Conservation (phyloP, 1,139 yeast species). For the Geotrichum restrictum region DNA sequence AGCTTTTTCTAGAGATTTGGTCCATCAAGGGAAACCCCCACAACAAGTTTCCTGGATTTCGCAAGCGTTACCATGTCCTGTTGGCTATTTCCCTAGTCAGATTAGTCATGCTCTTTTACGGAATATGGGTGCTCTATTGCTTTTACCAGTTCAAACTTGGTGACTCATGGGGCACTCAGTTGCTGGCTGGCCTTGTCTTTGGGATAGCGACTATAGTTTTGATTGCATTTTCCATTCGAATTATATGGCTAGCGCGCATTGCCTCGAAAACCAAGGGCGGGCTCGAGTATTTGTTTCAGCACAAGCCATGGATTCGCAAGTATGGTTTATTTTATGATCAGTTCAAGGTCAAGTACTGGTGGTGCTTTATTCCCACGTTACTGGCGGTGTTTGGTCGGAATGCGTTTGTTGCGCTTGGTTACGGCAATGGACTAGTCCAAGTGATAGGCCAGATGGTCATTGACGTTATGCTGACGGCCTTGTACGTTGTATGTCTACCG, state of each 20-base stretch:
- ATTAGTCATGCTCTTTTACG: conserved; percentile 33
- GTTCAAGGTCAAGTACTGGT: conserved; percentile 35
- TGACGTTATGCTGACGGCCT: conserved; percentile 28
- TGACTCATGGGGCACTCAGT: conserved; percentile 36
- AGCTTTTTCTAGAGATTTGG: conserved; percentile 30
- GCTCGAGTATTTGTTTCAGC: conserved; percentile 30
- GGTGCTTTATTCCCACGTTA: conserved; percentile 35
- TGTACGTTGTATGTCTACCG: conserved; percentile 29
- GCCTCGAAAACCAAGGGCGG: conserved; percentile 30
- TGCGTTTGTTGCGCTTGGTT: conserved; percentile 36
- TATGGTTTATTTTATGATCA: conserved; percentile 39
- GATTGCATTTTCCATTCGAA: conserved; percentile 29
- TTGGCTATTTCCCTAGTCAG: conserved; percentile 32
- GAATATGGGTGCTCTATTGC: conserved; percentile 36
- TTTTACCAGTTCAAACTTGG: conserved; percentile 36
- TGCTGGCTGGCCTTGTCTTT: conserved; percentile 36
- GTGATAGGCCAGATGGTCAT: conserved; percentile 36
- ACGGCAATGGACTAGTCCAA: conserved; percentile 37
- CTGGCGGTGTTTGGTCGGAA: conserved; percentile 33
- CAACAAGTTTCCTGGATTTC: conserved; percentile 28
- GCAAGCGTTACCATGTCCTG: conserved; percentile 29
- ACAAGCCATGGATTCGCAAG: conserved; percentile 35
- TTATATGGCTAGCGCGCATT: conserved; percentile 29
- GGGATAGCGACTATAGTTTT: conserved; percentile 32
- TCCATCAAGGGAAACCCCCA: conserved; percentile 20